Evolutionary conservation across 768 basidiomycete species (phyloP), one percentile per base, ranked within the genome.

Genomic region (Rhodotorula babjevae): DNA sequence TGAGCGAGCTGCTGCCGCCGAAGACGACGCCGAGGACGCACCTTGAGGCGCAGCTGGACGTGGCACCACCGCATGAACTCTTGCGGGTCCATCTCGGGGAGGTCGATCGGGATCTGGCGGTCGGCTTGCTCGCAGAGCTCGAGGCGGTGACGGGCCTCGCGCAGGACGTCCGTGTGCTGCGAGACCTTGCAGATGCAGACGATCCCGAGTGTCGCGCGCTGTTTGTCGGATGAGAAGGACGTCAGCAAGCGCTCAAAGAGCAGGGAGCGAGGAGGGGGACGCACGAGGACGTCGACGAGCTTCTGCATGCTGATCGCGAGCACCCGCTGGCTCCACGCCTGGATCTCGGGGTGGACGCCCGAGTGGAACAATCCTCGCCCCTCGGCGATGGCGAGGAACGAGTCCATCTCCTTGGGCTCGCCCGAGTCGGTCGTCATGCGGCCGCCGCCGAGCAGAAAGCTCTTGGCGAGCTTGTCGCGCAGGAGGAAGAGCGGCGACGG

Each of bases 151-250:
- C 65, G 53, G 3, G 74, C 71, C 46, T 71, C 67, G 40, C 56
- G 55, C n/a, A 75, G 68, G 63, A 72, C 64, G 49, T 75, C 70
- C 57, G 68, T 67, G 57, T 75, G 70, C 42, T 72, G 57, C 21
- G 61, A 64, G 40, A 75, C 66, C 29, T 71, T 68, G 64, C 74
- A 75, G 47, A 75, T 67, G 62, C 74, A 75, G 57, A 75, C 52
- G 12, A 66, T 58, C 27, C 74, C 74, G 33, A 72, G 57, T 7
- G 71, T 71, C 1, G 74, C 70, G 4, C 67, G 63, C 73, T 74
- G 55, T n/a, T 7, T 52, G 23, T 25, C 6, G 15, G 23, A 21
- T 15, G 5, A 11, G 5, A 23, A 4, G 9, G 63, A 33, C 10
- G 12, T 16, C 21, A 42, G 23, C 6, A 5, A n/a, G 12, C 36